Evolutionary conservation across 495 filamentous ascomycete genomes (phyloP), one percentile per base, ranked within the genome.

Genomic region (Friedmanniomyces simplex): DNA sequence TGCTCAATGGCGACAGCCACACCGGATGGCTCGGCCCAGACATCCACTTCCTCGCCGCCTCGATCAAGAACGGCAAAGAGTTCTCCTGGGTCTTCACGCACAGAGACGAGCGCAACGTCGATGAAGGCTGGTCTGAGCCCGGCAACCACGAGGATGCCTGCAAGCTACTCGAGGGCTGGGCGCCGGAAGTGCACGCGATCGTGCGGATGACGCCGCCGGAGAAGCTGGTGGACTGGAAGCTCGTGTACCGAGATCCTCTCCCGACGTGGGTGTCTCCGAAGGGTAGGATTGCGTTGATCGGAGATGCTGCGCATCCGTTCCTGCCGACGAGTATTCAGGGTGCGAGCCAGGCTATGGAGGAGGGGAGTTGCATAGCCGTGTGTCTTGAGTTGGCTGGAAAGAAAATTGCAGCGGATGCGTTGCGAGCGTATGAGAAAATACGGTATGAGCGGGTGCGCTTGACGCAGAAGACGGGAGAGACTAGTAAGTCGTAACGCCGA

Each of bases 301-400:
- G 69, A 2, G 69, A 72, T 57, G 66, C 67, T 14, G 69, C 69
- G 16, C 69, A 72, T 49, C 64, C 69, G 1, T 71, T 72, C 48
- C 52, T 71, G 22, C 69, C 69, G 5, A 69, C 69, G 14, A 63
- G 61, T n/a, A 67, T 66, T 8, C 65, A 71, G 43, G 69, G 69
- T 6, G 69, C 69, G 1, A 64, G 58, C 41, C 69, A 72, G 56
- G 67, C 68, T 13, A 69, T 72, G 52, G 69, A 71, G 47, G 69
- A 72, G 55, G 69, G 67, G 6, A 60, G 63, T 10, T 63, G 63
- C 36, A 36, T 72, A 7, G 69, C 69, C 11, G 57, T 62, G 8
- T 69, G 68, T 30, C 57, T 72, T n/a, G 43, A 67, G 48, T 45
- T 68, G 37, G 66, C 61, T 39, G 65, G 63, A 2, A 66, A 66